Conservation (phyloP, 495 filamentous ascomycete genomes). For the Aspergillus kassunensis region DNA sequence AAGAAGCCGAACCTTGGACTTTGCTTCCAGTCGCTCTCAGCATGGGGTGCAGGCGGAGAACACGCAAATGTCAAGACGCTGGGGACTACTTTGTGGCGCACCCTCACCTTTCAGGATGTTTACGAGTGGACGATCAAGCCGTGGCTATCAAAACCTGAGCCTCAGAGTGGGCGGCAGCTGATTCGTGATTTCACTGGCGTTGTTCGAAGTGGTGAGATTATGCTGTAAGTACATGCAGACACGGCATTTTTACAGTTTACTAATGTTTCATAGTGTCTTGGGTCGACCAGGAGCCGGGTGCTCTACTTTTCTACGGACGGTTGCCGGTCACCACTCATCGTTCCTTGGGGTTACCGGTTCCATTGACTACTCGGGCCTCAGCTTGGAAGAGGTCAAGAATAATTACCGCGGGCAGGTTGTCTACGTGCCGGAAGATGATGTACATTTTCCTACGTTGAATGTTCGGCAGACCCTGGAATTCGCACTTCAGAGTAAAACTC, state of each 20-base stretch:
- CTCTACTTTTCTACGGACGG: constrained; percentile 80
- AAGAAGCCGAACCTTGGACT: constrained; percentile 34
- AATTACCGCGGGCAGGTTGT: constrained; percentile 73
- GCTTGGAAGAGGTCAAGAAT: constrained; percentile 52
- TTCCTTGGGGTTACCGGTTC: constrained; percentile 75
- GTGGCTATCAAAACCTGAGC: constrained; percentile 27
- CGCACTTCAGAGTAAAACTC: constrained; percentile 73
- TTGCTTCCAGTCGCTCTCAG: constrained; percentile 35
- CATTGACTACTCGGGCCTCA: constrained; percentile 73
- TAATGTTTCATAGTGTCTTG: constrained; percentile 48
- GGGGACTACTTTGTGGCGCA: constrained; percentile 34
- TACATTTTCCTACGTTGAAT: constrained; percentile 78
- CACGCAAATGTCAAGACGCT: constrained; percentile 33
- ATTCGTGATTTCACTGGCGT: constrained; percentile 63
- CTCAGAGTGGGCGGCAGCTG: constrained; percentile 28
- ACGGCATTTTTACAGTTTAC: background rate
- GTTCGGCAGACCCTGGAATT: constrained; percentile 80
- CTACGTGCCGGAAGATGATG: constrained; percentile 80
- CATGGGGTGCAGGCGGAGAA: constrained; percentile 31
- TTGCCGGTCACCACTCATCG: constrained; percentile 74
- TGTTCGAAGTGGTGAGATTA: constrained; percentile 67
- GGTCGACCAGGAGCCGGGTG: constrained; percentile 83
- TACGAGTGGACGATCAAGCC: constrained; percentile 40
- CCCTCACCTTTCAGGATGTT: constrained; percentile 32
- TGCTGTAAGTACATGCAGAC: constrained; percentile 45